Conservation (phyloP, 345 rosid genomes). For the Cochlearia excelsa region DNA sequence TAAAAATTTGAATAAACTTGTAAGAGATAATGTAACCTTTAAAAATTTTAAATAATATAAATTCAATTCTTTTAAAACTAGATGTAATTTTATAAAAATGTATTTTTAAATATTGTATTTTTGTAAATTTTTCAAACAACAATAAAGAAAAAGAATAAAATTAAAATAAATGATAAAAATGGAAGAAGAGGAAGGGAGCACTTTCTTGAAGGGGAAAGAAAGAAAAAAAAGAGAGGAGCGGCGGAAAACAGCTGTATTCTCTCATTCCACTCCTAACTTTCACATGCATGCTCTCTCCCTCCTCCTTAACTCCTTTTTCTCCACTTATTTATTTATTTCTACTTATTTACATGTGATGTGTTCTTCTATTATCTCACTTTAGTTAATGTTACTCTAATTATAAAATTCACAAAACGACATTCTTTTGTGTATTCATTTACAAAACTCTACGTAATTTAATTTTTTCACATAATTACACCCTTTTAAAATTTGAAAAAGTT, state of each 20-base stretch:
- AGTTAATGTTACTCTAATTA: neutral
- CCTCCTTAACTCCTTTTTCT: conserved; percentile 1
- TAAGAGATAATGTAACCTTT: no score
- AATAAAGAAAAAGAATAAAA: neutral
- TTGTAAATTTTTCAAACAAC: neutral
- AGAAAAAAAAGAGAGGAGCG: conserved; percentile 20
- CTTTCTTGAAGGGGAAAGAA: conserved; percentile 32
- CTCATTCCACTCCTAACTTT: conserved; percentile 22
- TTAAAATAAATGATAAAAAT: neutral
- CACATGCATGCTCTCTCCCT: conserved; percentile 20
- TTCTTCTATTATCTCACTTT: neutral
- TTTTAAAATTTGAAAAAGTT: no score
- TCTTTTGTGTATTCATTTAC: no score
- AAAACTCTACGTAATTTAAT: no score
- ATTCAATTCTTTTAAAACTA: no score
- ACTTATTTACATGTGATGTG: conserved; percentile 33
- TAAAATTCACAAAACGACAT: no score
- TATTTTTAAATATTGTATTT: no score
- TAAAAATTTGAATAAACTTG: no score
- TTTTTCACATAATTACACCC: no score
- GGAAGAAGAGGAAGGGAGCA: conserved; percentile 6
- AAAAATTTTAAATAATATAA: no score
- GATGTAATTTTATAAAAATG: no score
- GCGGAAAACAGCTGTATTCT: conserved; percentile 35
- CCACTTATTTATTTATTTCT: conserved; percentile 23